Evolutionary conservation across 768 basidiomycete genomes (phyloP).

Genomic region (Tricholoma terreum): DNA sequence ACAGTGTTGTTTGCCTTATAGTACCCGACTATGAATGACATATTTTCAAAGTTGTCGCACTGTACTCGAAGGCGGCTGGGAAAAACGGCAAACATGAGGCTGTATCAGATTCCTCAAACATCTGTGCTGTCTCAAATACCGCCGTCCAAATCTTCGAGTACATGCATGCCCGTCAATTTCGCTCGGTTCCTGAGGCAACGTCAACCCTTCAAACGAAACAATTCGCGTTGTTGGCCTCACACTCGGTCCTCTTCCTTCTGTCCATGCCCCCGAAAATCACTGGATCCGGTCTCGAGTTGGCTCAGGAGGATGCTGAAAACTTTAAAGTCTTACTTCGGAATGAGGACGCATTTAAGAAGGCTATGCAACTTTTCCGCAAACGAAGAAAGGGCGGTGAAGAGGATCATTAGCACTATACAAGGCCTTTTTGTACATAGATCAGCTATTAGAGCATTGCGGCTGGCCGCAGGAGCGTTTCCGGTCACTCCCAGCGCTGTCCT

Average conservation of each 20-base stretch:
- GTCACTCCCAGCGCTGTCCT: background rate
- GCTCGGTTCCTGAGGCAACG: background rate
- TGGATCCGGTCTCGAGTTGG: background rate
- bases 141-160: constrained; percentile 12
- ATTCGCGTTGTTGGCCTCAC: background rate
- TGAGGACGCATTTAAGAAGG: background rate
- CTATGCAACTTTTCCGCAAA: background rate
- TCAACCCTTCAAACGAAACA: background rate
- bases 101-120: constrained; percentile 15
- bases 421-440: too few species aligned
- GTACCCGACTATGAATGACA: background rate
- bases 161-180: background rate
- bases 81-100: constrained; percentile 23
- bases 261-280: background rate
- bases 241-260: background rate
- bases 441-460: too few species aligned
- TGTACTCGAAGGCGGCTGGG: constrained; percentile 26
- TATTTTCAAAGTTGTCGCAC: constrained; percentile 9
- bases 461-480: background rate
- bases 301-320: background rate
- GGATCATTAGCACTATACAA: background rate
- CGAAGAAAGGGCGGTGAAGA: background rate
- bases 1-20: too few species aligned
- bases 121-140: constrained; percentile 23
- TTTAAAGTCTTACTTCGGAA: background rate